phyloP scores from a whole-genome alignment of 352 stramenopile species.

The Phytophthora quininea region DNA sequence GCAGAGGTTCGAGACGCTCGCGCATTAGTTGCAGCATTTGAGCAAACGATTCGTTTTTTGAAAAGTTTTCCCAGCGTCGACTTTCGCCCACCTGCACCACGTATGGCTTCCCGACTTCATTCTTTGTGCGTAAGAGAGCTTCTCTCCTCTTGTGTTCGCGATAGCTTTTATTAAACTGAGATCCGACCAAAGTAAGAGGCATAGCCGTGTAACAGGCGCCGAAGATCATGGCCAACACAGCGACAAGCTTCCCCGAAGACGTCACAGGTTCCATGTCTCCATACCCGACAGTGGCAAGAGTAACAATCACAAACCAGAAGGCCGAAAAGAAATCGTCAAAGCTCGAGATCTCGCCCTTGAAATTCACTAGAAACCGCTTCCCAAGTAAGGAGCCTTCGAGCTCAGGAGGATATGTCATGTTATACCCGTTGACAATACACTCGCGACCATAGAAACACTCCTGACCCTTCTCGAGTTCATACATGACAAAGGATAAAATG shows the following conservation, averaged over 20 bases:
- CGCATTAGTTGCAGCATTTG: slow-evolving; percentile 46
- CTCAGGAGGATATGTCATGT: slow-evolving; percentile 63
- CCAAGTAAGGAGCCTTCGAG: slow-evolving; percentile 53
- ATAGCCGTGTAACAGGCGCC: slow-evolving; percentile 84
- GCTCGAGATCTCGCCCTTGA: slow-evolving; percentile 67
- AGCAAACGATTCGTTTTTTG: slow-evolving; percentile 53
- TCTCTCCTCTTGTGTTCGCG: slow-evolving; percentile 79
- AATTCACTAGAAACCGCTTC: slow-evolving; percentile 79
- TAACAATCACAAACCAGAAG: slow-evolving; percentile 89
- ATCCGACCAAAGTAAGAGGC: slow-evolving; percentile 79
- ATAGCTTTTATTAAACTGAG: slow-evolving; percentile 86
- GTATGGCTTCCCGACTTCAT: slow-evolving; percentile 73
- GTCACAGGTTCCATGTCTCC: slow-evolving; percentile 80
- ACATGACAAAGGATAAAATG: slow-evolving; percentile 83
- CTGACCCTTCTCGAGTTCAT: slow-evolving; percentile 76
- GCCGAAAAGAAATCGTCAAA: slow-evolving; percentile 86
- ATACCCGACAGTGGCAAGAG: slow-evolving; percentile 72
- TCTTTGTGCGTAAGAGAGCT: slow-evolving; percentile 70
- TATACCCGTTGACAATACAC: slow-evolving; percentile 62
- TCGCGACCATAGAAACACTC: slow-evolving; percentile 79
- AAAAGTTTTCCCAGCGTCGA: slow-evolving; percentile 58
- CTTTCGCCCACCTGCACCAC: slow-evolving; percentile 49
- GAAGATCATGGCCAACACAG: slow-evolving; percentile 82
- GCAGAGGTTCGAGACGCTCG: slow-evolving; percentile 45
- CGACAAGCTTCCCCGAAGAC: slow-evolving; percentile 70